Evolutionary conservation across 1,284 basidiomycete species (phyloP), one percentile per base, ranked within the genome.

Genomic region (Ustilago hordei): DNA sequence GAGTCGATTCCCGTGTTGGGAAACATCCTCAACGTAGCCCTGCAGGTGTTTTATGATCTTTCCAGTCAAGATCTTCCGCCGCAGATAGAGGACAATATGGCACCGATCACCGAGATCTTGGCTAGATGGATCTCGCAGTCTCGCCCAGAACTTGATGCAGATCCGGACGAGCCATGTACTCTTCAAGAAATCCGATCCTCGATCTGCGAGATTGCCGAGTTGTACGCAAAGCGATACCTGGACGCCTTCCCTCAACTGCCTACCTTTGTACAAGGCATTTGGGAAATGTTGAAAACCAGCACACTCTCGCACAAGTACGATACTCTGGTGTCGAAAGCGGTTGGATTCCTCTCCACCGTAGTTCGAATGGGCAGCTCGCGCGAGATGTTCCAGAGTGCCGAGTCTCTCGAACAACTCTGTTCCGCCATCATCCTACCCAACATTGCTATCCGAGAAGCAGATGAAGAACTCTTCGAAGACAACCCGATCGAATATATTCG

Each of bases 381-480:
- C 88, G 66, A 87, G 6, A 88, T 90, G 81, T 91, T 95, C 47
- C 87, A 89, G 56, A 62, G 71, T 4, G 86, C 86, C 7, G 91
- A 92, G 6, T 95, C 93, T 2, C 92, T 98, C 75, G 91, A 91
- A 15, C 91, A 91, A 17, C 91, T 98, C 69, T 91, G 94, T 43
- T 91, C 94, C 83, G 93, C 94, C 62, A 95, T 99, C 75, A 92
- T 98, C 34, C 89, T 99, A 35, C 95, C 96, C 34, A 98, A 98
- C 83, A 94, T 98, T 77, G 89, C 90, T 17, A 89, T 98, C 39
- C 90, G 95, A 87, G 92, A 93, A 60, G 92, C 95, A 75, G 95
- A 98, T 75, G 90, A 95, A 69, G 96, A 99, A 84, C 92, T 95
- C 87, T 98, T 99, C 83, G 95, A 98, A 87, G 96, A 99, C 75